Evolutionary conservation across 2,329 filamentous ascomycete genomes (phyloP).

Genomic region (Microcera coccophila): DNA sequence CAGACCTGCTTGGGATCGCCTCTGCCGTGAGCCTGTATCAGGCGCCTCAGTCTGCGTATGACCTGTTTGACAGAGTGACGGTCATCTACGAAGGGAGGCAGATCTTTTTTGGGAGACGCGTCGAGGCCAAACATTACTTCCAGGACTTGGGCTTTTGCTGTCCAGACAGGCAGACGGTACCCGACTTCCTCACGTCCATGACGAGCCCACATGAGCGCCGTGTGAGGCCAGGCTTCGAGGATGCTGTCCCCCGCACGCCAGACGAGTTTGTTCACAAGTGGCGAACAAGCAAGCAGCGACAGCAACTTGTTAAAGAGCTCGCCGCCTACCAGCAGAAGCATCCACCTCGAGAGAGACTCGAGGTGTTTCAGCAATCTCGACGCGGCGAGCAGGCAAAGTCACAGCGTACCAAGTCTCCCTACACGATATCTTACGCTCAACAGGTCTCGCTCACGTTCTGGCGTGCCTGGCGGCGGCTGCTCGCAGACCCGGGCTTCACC

Average conservation of each 20-base stretch:
- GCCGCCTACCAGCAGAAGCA: conserved; percentile 21
- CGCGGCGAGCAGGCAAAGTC: conserved; percentile 19
- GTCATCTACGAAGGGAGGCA: not conserved
- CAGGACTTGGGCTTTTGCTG: conserved; percentile 33
- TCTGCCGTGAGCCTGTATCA: conserved; percentile 18
- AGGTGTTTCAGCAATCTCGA: conserved; percentile 11
- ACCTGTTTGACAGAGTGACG: not conserved
- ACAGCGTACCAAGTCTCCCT: conserved; percentile 43
- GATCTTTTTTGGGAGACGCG: not conserved
- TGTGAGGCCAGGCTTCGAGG: conserved; percentile 28
- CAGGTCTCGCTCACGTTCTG: conserved; percentile 41
- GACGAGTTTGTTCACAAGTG: conserved; percentile 34
- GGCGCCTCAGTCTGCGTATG: conserved; percentile 18
- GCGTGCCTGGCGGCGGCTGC: conserved; percentile 35
- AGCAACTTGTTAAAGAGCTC: conserved; percentile 24
- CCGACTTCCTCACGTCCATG: conserved; percentile 34
- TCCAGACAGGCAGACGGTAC: conserved; percentile 10
- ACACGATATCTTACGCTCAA: conserved; percentile 44
- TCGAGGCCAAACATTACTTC: conserved; percentile 44
- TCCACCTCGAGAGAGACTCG: conserved; percentile 9
- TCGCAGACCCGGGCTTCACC: conserved; percentile 36
- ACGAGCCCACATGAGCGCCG: conserved; percentile 34
- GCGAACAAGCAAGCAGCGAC: conserved; percentile 20
- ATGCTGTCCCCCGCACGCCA: conserved; percentile 31
- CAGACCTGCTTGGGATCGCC: conserved; percentile 12